phyloP scores from a whole-genome alignment of 495 filamentous ascomycete genomes.

The Xylaria cubensis region DNA sequence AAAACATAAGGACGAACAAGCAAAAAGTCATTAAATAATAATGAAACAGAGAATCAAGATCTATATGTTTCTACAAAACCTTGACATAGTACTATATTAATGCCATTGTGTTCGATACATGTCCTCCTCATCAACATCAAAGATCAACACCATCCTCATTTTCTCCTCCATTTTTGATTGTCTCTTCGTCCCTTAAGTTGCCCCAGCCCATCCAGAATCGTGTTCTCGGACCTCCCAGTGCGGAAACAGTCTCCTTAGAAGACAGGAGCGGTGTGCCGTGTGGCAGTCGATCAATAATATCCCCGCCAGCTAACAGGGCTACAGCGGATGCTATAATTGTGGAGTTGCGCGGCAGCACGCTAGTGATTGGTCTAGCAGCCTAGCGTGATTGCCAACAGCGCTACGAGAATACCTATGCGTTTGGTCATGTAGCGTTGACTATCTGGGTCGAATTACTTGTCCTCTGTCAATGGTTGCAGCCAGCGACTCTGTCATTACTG shows the following conservation, averaged over 20 bases:
- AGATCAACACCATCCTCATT: constrained; percentile 2
- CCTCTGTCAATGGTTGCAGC: too few relatives aligned
- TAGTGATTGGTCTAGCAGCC: neutral
- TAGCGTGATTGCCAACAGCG: neutral
- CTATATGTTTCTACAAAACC: neutral
- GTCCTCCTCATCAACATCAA: neutral
- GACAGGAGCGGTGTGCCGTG: neutral
- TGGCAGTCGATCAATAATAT: neutral
- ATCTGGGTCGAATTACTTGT: too few relatives aligned
- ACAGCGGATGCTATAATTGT: neutral
- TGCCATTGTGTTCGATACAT: neutral
- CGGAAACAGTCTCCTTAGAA: neutral
- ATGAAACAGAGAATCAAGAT: neutral
- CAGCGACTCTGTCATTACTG: neutral
- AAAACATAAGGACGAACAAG: neutral
- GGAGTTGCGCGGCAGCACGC: neutral
- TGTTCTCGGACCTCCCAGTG: neutral
- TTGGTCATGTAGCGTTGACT: too few relatives aligned
- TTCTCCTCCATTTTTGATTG: neutral
- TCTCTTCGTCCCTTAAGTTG: neutral
- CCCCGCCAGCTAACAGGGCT: neutral
- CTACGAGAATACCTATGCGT: neutral
- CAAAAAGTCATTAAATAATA: neutral
- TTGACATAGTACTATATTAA: neutral
- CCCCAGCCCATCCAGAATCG: constrained; percentile 13